Evolutionary conservation across 345 rosid species (phyloP).

Genomic region (Populus deltoides): DNA sequence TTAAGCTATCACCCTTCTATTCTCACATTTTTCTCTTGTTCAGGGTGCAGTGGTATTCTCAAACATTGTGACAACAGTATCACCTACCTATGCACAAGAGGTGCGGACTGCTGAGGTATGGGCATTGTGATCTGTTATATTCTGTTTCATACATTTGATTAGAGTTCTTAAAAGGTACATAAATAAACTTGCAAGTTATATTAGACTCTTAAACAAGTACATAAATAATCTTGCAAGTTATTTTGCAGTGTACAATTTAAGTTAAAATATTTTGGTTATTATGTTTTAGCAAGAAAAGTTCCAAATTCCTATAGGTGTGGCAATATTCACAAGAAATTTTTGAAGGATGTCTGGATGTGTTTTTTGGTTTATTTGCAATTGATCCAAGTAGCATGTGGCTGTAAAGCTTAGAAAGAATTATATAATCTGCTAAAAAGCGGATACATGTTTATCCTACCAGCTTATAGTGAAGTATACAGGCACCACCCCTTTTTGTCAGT

Average conservation of each 20-base stretch:
- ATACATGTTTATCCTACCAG: too few species aligned
- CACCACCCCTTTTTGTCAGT: neutral
- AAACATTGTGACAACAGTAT: conserved; percentile 93
- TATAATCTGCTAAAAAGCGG: too few species aligned
- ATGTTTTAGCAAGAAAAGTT: neutral
- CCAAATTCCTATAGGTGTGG: neutral
- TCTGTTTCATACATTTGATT: neutral
- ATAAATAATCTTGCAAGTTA: neutral
- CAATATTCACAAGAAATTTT: neutral
- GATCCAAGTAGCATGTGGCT: neutral
- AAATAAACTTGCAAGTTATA: neutral
- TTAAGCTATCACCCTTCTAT: neutral
- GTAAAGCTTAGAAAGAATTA: neutral
- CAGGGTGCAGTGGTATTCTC: conserved; percentile 98
- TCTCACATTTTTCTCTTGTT: conserved; percentile 16
- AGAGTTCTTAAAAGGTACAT: neutral
- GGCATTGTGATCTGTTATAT: neutral
- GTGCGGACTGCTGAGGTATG: conserved; percentile 88
- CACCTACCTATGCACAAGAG: conserved; percentile 95
- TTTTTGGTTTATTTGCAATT: neutral
- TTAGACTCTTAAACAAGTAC: too few species aligned
- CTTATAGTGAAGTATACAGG: too few species aligned
- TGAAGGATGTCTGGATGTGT: neutral
- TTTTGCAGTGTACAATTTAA: neutral
- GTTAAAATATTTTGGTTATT: neutral